Percentiles rank a stretch among this genome's conserved stretches.
phyloP scores from a whole-genome alignment of 2,329 filamentous ascomycete genomes.

The Venturia oleaginea region DNA sequence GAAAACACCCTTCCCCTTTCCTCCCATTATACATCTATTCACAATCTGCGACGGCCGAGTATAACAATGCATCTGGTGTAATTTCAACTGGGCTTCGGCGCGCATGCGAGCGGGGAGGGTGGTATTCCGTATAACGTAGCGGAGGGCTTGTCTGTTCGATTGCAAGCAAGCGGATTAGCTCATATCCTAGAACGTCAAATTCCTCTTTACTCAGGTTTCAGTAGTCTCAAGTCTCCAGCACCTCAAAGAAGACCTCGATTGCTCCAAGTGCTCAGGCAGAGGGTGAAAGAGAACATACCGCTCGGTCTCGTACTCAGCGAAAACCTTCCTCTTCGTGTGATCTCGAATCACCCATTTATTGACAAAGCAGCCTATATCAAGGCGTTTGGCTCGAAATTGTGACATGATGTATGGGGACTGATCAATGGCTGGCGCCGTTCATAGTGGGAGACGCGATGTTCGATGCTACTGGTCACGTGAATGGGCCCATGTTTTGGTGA shows the following conservation, averaged over 20 bases:
- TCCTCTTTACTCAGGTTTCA: not conserved
- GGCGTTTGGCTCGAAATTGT: slow-evolving; percentile 81
- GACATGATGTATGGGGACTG: not conserved
- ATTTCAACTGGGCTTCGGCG: slow-evolving; percentile 84
- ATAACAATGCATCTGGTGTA: slow-evolving; percentile 93
- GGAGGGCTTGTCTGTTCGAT: slow-evolving; percentile 59
- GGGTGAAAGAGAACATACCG: slow-evolving; percentile 46
- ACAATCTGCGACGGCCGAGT: slow-evolving; percentile 88
- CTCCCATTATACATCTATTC: slow-evolving; percentile 86
- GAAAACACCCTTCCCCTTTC: slow-evolving; percentile 83
- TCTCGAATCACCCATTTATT: slow-evolving; percentile 85
- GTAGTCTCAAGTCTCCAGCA: not conserved
- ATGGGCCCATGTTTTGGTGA: not conserved
- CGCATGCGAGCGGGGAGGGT: slow-evolving; percentile 72
- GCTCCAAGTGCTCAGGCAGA: not conserved
- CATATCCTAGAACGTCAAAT: not conserved
- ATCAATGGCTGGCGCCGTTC: not conserved
- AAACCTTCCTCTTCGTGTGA: slow-evolving; percentile 93
- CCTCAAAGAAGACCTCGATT: not conserved
- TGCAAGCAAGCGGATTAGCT: not conserved
- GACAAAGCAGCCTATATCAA: slow-evolving; percentile 80
- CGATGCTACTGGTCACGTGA: not conserved
- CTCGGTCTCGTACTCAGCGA: slow-evolving; percentile 76
- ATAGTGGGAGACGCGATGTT: not conserved
- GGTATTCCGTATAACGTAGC: slow-evolving; percentile 88